A percentile compares a stretch with the other conserved stretches of the same genome.
phyloP scores from a whole-genome alignment of 2,329 filamentous ascomycete genomes.

The Cytospora mali region DNA sequence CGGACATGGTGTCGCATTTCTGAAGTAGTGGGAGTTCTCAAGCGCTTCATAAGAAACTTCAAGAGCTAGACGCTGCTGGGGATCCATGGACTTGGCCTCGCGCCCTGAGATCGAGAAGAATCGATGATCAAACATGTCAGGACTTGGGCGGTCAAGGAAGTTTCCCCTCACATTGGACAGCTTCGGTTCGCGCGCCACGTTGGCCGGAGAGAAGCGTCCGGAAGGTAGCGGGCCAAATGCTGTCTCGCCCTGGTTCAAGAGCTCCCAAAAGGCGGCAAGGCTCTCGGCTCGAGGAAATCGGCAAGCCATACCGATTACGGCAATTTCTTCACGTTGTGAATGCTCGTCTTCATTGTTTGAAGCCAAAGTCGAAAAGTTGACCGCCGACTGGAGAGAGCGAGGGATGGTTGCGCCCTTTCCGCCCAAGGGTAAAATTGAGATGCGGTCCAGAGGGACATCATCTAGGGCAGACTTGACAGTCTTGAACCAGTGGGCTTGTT shows the following conservation, averaged over 20 bases:
- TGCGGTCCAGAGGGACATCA: no score
- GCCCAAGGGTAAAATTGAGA: no score
- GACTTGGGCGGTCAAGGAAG: constrained; percentile 14
- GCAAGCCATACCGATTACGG: constrained; percentile 42
- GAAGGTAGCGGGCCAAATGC: background rate
- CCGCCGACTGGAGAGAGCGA: no score
- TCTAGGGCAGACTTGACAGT: constrained; percentile 14
- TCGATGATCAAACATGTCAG: constrained; percentile 32
- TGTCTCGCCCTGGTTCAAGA: constrained; percentile 33
- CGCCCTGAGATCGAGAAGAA: constrained; percentile 34
- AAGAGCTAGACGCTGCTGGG: constrained; percentile 35
- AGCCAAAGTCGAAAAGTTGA: no score
- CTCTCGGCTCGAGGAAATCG: constrained; percentile 40
- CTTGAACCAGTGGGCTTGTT: constrained; percentile 22
- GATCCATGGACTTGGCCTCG: constrained; percentile 36
- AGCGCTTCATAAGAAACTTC: constrained; percentile 39
- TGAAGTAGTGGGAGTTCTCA: constrained; percentile 20
- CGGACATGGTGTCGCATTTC: no score
- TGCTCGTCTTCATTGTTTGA: no score
- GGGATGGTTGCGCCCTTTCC: no score
- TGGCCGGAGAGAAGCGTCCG: constrained; percentile 6
- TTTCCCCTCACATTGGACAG: constrained; percentile 14
- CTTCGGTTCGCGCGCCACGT: constrained; percentile 2
- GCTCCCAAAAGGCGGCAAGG: constrained; percentile 38
- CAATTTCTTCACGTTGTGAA: constrained; percentile 31